Base-by-base conservation (phyloP, 2,329 filamentous ascomycete genomes). In the Beauveria caledonica region DNA sequence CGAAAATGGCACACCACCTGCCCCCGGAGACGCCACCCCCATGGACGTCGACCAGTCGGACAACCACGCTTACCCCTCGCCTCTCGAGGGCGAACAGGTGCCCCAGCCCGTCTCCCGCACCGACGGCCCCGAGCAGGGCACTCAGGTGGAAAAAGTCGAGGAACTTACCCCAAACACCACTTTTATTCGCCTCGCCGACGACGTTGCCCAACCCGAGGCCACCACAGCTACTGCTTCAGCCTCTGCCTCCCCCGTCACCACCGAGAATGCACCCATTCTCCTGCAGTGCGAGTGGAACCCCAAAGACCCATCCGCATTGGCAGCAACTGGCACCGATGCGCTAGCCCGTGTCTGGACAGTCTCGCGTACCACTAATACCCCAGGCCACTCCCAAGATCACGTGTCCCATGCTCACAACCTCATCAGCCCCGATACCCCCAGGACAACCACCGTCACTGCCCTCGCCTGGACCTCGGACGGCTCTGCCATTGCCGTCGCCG, bases 211-310 rank as follows among this genome's bases (percentile, higher is more conserved):
- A 71, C 64, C 72, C 69, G 65, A 72, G 68, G 65, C 67, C 66
- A 67, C 72, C 67, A 71, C 73, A 45, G 71, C 73, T 54, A 67
- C 72, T 23, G 33, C 55, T 15, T 27, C 45, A 40, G 17, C 55
- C 45, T 42, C 45, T 40, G 15, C 45, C 55, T 73, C 74, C 25
- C 73, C 75, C 64, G 66, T 67, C 60, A 70, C 73, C 63, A 68
- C 69, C 63, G 80, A 83, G 69, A 82, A 79, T 68, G 77, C 78
- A 73, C 82, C 84, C 70, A 79, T 86, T 68, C 75, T 87, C 73
- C 78, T 87, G 76, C 83, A 86, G 73, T 86, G 84, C 80, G 83
- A 86, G 78, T 87, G 84, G 82, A 86, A 82, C 77, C 85, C 85
- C 66, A 78, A 72, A 73, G 80, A 87, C 77, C 81, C 84, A 72